Evolutionary conservation across 2,329 filamentous ascomycete genomes (phyloP).

Genomic region (Colletotrichum chrysophilum): DNA sequence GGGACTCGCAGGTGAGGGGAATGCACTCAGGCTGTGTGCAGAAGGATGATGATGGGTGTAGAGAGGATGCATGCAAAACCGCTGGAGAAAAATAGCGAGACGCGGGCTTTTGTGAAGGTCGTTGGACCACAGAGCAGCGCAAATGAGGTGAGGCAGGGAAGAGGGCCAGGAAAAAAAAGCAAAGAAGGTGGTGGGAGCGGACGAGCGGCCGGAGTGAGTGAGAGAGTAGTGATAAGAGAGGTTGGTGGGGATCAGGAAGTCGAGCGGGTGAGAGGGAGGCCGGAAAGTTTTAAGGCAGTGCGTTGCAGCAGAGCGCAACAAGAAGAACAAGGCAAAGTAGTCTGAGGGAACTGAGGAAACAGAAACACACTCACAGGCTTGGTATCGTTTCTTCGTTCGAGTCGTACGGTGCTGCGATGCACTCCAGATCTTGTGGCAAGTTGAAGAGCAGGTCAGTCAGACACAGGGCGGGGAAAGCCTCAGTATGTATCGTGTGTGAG

Average conservation of each 20-base stretch:
- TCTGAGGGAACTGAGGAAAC: neutral
- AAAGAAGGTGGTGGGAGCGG: slow-evolving; percentile 12
- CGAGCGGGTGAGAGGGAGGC: slow-evolving; percentile 10
- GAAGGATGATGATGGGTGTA: neutral
- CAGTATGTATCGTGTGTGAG: slow-evolving; percentile 3
- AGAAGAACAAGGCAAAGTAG: neutral
- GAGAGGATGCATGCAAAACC: neutral
- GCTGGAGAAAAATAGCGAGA: neutral
- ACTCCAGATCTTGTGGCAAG: slow-evolving; percentile 23
- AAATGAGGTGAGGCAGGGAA: neutral
- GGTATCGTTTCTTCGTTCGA: slow-evolving; percentile 7
- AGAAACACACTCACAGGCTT: slow-evolving; percentile 15
- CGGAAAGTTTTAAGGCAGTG: slow-evolving; percentile 20
- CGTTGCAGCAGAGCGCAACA: slow-evolving; percentile 5
- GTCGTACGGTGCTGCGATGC: slow-evolving; percentile 19
- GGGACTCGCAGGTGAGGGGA: slow-evolving; percentile 1
- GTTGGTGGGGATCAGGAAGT: slow-evolving; percentile 16
- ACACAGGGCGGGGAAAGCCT: slow-evolving; percentile 13
- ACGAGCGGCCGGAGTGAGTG: neutral
- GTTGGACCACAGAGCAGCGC: neutral
- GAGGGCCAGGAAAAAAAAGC: neutral
- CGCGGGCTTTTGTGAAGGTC: neutral
- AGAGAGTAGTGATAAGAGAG: slow-evolving; percentile 17
- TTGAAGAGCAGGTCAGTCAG: slow-evolving; percentile 12
- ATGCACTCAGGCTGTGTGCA: neutral